Conservation (phyloP, 75 land plant species). For the Pinus tabuliformis region DNA sequence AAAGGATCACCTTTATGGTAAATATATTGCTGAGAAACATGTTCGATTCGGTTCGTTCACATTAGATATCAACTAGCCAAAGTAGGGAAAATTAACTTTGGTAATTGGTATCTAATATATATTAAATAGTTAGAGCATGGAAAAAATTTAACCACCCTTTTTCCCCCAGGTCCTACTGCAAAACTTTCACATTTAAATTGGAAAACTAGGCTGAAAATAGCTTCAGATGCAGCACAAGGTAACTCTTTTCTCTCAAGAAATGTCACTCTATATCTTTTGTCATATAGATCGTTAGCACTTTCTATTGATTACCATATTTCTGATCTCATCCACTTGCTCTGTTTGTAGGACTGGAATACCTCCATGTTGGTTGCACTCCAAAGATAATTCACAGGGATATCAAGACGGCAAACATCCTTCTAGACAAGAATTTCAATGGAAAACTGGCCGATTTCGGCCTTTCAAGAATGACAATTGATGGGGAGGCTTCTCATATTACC, state of each 20-base stretch:
- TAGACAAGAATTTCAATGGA: constrained; percentile 24
- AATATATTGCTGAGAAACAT: background rate
- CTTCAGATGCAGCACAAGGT: background rate
- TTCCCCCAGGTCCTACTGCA: no score
- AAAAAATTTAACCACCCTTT: no score
- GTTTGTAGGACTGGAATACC: constrained; percentile 12
- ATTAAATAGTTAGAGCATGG: no score
- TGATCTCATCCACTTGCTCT: background rate
- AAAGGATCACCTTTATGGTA: constrained; percentile 44
- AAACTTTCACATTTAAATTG: background rate
- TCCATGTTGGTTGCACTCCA: constrained; percentile 14
- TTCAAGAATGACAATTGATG: constrained; percentile 18
- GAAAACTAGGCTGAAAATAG: constrained; percentile 3
- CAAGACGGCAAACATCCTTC: constrained; percentile 24
- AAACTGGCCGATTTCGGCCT: constrained; percentile 36
- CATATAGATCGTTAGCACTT: no score
- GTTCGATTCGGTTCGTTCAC: no score
- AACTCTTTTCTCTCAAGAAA: background rate
- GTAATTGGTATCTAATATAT: no score
- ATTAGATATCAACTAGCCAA: background rate
- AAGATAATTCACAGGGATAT: constrained; percentile 17
- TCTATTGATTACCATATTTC: background rate
- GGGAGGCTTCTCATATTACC: constrained; percentile 13
- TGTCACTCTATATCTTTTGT: no score
- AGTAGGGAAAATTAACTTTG: background rate